phyloP scores from a whole-genome alignment of 441 rosid species.

The Pelargonium australe region DNA sequence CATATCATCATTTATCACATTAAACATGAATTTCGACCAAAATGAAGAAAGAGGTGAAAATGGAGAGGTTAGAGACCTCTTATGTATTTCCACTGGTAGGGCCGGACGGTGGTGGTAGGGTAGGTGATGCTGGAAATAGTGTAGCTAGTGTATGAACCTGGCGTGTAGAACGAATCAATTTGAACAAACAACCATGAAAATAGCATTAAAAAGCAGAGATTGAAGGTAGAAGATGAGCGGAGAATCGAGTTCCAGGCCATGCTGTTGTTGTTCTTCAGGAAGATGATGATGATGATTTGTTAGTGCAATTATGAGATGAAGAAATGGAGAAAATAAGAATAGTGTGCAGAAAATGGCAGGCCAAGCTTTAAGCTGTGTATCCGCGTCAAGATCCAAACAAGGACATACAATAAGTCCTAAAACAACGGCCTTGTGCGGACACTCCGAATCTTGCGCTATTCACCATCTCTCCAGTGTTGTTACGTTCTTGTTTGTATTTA shows the following conservation, averaged over 20 bases:
- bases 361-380: too few relatives aligned
- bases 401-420: background rate
- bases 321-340: background rate
- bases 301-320: background rate
- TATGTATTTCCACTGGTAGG: constrained; percentile 7
- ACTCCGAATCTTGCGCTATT: background rate
- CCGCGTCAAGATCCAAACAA: background rate
- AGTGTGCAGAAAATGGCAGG: background rate
- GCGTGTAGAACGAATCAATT: background rate
- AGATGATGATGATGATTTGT: background rate
- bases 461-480: too few relatives aligned
- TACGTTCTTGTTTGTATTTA: background rate
- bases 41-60: too few relatives aligned
- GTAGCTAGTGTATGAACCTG: background rate
- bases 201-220: background rate
- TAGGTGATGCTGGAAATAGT: constrained; percentile 6
- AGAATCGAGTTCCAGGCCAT: too few relatives aligned
- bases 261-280: background rate
- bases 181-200: background rate
- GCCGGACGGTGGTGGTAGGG: background rate
- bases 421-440: constrained; percentile 4
- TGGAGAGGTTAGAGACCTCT: background rate
- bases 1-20: background rate
- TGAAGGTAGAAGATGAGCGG: background rate
- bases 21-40: background rate